Base-by-base conservation (phyloP, 2,329 filamentous ascomycete genomes). In the Exophiala mesophila region DNA sequence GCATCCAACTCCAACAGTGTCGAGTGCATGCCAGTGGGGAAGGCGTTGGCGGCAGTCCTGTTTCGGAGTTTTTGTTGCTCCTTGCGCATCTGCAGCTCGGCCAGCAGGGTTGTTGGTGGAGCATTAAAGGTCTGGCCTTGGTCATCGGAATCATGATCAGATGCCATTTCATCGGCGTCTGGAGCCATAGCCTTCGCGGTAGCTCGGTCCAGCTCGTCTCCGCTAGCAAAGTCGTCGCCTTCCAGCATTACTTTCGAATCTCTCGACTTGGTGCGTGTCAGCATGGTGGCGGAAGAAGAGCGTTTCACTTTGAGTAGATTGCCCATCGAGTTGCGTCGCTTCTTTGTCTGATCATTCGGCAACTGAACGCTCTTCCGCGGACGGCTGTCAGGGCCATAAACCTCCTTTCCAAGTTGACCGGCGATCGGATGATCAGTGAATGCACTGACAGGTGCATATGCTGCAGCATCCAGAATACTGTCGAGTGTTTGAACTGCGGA, bases 1-100 rank as follows among this genome's bases (percentile, higher is more conserved):
- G 88, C 85, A 58, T 98, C 90, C 54, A 97, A 76, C 60, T 98
- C 81, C 1, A 98, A 72, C 3, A 98, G 73, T 0, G 92, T 98
- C 10, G 86, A 86, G 52, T 92, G 87, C 74, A 94, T 82, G n/a
- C 88, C 89, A 41, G 83, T 81, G 15, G 84, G 82, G 54, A 72
- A 76, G 1, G 73, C 68, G 10, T 74, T 78, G 21, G 77, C 72
- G 16, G 82, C 74, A 10, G 83, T 83, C 16, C 81, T 77, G 20
- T 83, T 92, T 24, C 92, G 81, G 49, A 82, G 73, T 63, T 87
- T 89, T 57, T 94, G 83, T 55, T 95, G 85, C 46, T 86, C 82
- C 61, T 98, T 97, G 37, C 92, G 83, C 51, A 94, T 69, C 60
- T 96, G 88, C 5, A 98, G 71, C 61, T 98, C 92, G 0, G 92